Evolutionary conservation across 768 basidiomycete genomes (phyloP), one percentile per base, ranked within the genome.

Genomic region (Boletus pseudopeckii): DNA sequence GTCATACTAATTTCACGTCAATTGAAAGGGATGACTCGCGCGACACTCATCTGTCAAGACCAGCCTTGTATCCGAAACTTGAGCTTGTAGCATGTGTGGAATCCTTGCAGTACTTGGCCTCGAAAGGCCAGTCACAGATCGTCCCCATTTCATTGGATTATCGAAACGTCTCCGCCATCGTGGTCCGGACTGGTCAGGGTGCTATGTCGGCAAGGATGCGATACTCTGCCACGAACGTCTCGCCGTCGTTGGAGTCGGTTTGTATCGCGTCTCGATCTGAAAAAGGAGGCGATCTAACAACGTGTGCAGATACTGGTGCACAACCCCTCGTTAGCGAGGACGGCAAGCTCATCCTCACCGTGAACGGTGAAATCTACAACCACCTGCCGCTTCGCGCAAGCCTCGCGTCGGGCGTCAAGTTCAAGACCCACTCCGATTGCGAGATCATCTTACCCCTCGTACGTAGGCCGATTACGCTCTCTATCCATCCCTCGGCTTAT

Each of bases 361-460:
- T 99, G 67, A 99, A 99, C 72, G 97, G 97, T 48, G 97, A 99
- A 74, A 98, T 99, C 64, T 99, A 99, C 80, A 99, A 98, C 78
- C 92, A 98, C 68, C 73, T 90, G 51, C 79, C 86, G 17, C 83
- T 98, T 48, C 83, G 91, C 53, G 80, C 84, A 47, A 74, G 71
- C 24, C 73, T 93, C 50, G 84, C 81, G 36, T 67, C 82, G 41
- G 78, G 75, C 52, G 81, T 85, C 59, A 85, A 83, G 53, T 96
- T 98, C 80, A 97, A 92, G 78, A 98, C 96, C 0, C 91, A 96
- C 66, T 98, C 95, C 0, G 97, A 99, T 65, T 99, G 97, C 72
- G 97, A 99, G 72, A 86, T 97, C 64, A 96, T 99, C 62, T 81
- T 98, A 57, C 90, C 95, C 60, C 72, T 99, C 63, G 96, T 97